Evolutionary conservation across 352 stramenopile genomes (phyloP), one percentile per base, ranked within the genome.

Genomic region (Lagenidium sp.): DNA sequence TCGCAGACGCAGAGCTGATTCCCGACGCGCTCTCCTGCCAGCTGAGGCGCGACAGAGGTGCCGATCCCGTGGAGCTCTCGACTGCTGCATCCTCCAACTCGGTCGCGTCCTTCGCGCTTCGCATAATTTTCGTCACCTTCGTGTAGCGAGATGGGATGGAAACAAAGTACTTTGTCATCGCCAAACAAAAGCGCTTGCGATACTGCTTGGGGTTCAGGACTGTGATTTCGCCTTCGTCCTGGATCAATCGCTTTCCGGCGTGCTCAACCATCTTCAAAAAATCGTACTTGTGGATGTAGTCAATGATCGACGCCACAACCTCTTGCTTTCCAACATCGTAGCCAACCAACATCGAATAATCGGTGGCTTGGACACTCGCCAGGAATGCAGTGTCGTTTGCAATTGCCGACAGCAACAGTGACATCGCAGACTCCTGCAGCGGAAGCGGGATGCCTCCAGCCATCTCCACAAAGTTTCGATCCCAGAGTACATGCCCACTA

Each of bases 181-280:
- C 79, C 5, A 76, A 45, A 29, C 79, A 89, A 44, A 94, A 94
- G 11, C 82, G 79, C 41, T 83, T 83, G 34, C 79, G 75, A 49
- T 94, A 94, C 55, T 94, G 79, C 39, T 85, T 85, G 18, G 82
- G 82, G 36, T 92, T 91, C 16, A 92, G 50, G 25, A 94, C 78
- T 0, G 82, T 94, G 50, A 94, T 94, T 44, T 94, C 82, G 23
- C 78, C 77, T 65, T 94, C 82, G 30, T 92, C 82, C 51, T 94
- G 82, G 23, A 92, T 90, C 26, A 94, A 28, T n/a, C 80, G 68
- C 49, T 94, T 94, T 10, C 82, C 77, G 4, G 80, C 77, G 52
- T 94, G 80, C 50, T 94, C 82, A 29, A 94, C 82, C 69, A 90
- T 90, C 51, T 94, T 94, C 68, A 92, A 77, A 36, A 94, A 88